phyloP scores from a whole-genome alignment of 23 red algal genomes.

The Gracilaria domingensis region DNA sequence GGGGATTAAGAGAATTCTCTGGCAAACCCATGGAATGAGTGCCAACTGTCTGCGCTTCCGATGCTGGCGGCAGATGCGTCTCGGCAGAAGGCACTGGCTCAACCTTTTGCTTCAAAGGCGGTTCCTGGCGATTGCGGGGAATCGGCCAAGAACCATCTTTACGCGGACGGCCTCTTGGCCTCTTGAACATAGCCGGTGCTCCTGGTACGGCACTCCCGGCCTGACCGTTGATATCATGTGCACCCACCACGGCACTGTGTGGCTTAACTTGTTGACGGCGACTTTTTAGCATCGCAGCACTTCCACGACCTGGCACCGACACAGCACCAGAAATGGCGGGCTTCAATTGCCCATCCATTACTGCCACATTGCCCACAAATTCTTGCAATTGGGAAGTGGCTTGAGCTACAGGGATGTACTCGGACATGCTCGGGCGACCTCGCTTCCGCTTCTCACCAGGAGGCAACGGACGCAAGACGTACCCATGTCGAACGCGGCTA shows the following conservation, averaged over 20 bases:
- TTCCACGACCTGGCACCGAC: conserved; percentile 19
- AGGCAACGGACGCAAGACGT: conserved; percentile 36
- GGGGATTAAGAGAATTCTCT: neutral
- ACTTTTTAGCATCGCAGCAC: conserved; percentile 24
- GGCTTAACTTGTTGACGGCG: conserved; percentile 16
- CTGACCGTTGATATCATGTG: conserved; percentile 17
- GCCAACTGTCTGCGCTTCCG: neutral
- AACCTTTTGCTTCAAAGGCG: conserved; percentile 32
- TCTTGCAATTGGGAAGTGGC: conserved; percentile 20
- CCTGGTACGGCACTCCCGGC: neutral
- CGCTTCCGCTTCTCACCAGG: conserved; percentile 65
- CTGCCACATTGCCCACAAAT: neutral
- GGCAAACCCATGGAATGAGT: neutral
- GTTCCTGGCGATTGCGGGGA: conserved; percentile 1
- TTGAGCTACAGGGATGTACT: conserved; percentile 55
- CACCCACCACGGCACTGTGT: neutral
- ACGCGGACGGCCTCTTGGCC: conserved; percentile 64
- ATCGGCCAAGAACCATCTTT: conserved; percentile 67
- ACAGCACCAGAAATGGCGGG: neutral
- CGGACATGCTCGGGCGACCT: conserved; percentile 66
- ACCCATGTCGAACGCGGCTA: conserved; percentile 31
- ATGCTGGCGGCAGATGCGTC: neutral
- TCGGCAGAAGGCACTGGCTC: neutral
- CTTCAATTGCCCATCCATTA: neutral
- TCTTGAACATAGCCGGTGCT: conserved; percentile 31